Evolutionary conservation across 2,329 filamentous ascomycete species (phyloP), one percentile per base, ranked within the genome.

Genomic region (Coniochaeta sp.): DNA sequence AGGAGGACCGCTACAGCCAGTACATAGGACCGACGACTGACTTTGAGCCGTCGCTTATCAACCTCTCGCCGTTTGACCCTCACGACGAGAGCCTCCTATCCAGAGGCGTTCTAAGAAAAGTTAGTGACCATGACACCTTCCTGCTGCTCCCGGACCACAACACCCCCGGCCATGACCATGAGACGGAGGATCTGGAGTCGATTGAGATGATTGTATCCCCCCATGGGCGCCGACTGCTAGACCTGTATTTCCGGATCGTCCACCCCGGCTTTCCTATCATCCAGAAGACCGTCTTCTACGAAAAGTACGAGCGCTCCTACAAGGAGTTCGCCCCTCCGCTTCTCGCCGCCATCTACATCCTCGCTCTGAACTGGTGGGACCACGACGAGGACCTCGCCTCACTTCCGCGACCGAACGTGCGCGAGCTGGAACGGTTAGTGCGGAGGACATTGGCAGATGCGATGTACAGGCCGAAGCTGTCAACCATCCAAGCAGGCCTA

Each of bases 181-280:
- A 56, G 12, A 51, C 57, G 33, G 38, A 53, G 8, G 67, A 71
- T 30, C 57, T 70, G 13, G 72, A 75, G 57, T 75, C 76, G 27
- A 77, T 87, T 52, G 83, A 87, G 62, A 73, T 75, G 26, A 71
- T 82, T 33, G 81, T 89, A 4, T 76, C 77, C 22, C 80, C 83
- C 4, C 77, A 87, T 57, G 85, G 85, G 16, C 75, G 76, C 48
- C 77, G 77, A 8, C 67, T 89, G 45, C 75, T 89, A 56, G 81
- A 84, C 57, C 72, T 87, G 18, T 88, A 87, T 68, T 87, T 87
- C 62, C 71, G 78, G 24, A 77, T 81, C 33, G 73, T 83, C 8
- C 80, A 83, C 56, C 79, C 79, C 0, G 75, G 71, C 52, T 82
- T 79, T 57, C 80, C 80, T 1, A 75, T 83, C 46, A 62, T 83